Evolutionary conservation across 1,139 yeast species (phyloP).

Genomic region (Blastobotrys proliferans): DNA sequence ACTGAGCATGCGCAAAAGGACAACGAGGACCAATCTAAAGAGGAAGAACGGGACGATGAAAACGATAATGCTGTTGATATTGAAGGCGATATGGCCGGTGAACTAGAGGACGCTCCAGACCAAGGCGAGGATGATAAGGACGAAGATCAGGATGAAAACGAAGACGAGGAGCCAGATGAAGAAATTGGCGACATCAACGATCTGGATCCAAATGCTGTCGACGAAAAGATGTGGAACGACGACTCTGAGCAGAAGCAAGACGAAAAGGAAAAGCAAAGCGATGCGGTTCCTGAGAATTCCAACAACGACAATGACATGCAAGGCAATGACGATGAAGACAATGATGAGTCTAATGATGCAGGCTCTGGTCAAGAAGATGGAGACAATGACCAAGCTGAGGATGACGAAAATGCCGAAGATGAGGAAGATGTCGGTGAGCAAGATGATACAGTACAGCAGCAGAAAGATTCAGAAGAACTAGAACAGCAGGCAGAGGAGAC

Average conservation of each 20-base stretch:
- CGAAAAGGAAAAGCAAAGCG: conserved; percentile 57
- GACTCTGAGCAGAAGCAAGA: conserved; percentile 74
- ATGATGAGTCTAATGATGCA: no score
- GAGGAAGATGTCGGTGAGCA: conserved; percentile 75
- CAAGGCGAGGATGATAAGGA: conserved; percentile 49
- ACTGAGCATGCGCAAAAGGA: conserved; percentile 84
- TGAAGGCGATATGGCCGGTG: conserved; percentile 97
- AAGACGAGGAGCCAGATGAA: conserved; percentile 58
- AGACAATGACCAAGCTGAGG: no score
- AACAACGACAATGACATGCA: conserved; percentile 54
- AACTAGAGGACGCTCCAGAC: conserved; percentile 69
- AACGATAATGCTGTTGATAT: conserved; percentile 78
- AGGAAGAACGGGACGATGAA: conserved; percentile 54
- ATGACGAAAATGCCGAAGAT: conserved; percentile 53
- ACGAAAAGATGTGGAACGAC: conserved; percentile 99
- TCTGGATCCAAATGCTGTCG: conserved; percentile 71
- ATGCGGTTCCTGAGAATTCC: conserved; percentile 58
- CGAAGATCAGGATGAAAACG: conserved; percentile 62
- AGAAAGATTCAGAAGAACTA: conserved; percentile 54
- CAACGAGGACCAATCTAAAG: conserved; percentile 67
- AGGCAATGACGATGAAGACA: conserved; percentile 47
- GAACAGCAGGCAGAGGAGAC: conserved; percentile 36
- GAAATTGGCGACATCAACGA: conserved; percentile 64
- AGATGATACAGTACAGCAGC: conserved; percentile 83
- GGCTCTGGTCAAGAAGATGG: conserved; percentile 41